Conservation (phyloP, 495 filamentous ascomycete species). For the Daldinia concentrica region DNA sequence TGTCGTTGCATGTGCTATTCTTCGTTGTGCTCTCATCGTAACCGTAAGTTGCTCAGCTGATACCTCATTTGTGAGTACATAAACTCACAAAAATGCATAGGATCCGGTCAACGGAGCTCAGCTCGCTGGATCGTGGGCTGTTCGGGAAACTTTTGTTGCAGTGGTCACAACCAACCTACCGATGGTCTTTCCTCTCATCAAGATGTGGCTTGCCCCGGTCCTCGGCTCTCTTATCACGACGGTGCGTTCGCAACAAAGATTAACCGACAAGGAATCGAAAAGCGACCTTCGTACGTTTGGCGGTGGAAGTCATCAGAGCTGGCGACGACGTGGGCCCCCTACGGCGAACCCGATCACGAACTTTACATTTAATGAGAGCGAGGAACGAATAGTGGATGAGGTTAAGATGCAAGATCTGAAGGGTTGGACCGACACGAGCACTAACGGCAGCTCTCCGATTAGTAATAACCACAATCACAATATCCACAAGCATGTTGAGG, state of each 20-base stretch:
- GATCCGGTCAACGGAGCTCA: slow-evolving; percentile 58
- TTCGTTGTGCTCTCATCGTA: slow-evolving; percentile 60
- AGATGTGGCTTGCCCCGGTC: slow-evolving; percentile 53
- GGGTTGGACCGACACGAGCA: slow-evolving; percentile 39
- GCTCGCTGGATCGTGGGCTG: slow-evolving; percentile 60
- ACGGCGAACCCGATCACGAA: slow-evolving; percentile 58
- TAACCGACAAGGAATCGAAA: slow-evolving; percentile 41
- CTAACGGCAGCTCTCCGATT: slow-evolving; percentile 21
- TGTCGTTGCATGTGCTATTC: slow-evolving; percentile 59
- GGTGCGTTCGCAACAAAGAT: slow-evolving; percentile 45
- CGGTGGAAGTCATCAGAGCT: slow-evolving; percentile 48
- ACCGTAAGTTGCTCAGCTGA: slow-evolving; percentile 44
- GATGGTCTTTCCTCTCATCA: slow-evolving; percentile 62
- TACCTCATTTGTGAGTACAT: neutral
- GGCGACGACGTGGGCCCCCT: slow-evolving; percentile 53
- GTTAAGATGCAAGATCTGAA: slow-evolving; percentile 53
- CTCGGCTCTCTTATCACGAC: slow-evolving; percentile 48
- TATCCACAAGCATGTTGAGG: slow-evolving; percentile 42
- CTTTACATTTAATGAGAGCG: slow-evolving; percentile 60
- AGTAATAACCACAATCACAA: slow-evolving; percentile 17
- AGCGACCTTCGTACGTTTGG: slow-evolving; percentile 46
- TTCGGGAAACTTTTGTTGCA: slow-evolving; percentile 62
- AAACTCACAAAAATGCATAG: slow-evolving; percentile 37
- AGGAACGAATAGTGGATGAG: slow-evolving; percentile 58
- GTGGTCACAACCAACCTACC: slow-evolving; percentile 63